These are phyloP conservation scores for Cenococcum geophilum DNA, from an alignment of 495 filamentous ascomycete species.

Conservation along the genomic window DNA sequence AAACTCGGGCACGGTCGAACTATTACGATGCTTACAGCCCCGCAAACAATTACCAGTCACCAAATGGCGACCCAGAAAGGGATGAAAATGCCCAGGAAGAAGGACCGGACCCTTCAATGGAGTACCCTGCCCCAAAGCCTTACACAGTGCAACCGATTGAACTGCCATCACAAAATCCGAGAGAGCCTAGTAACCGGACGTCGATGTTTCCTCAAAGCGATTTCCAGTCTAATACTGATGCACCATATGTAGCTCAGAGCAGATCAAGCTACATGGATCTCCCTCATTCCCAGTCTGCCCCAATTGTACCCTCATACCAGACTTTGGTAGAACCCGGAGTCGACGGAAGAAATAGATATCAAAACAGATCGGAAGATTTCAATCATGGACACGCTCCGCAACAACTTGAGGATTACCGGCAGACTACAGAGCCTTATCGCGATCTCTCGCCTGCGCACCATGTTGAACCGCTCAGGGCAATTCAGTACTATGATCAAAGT, in stretches of 20 bases:
- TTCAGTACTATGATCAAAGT: constrained; percentile 7
- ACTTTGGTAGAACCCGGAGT: background rate
- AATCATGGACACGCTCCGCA: constrained; percentile 2
- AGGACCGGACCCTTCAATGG: constrained; percentile 20
- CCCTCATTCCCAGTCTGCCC: constrained; percentile 33
- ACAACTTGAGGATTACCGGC: constrained; percentile 5
- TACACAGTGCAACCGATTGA: constrained; percentile 27
- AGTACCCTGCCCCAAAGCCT: constrained; percentile 25
- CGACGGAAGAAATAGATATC: background rate
- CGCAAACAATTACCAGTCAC: constrained; percentile 3
- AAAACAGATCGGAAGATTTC: background rate
- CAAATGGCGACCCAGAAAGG: background rate
- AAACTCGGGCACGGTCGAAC: constrained; percentile 1
- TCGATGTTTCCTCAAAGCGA: constrained; percentile 16
- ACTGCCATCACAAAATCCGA: constrained; percentile 8
- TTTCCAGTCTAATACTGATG: constrained; percentile 9
- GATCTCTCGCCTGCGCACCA: constrained; percentile 16
- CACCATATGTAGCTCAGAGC: background rate
- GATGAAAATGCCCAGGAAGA: constrained; percentile 9
- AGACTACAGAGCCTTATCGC: background rate
- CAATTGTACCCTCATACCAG: constrained; percentile 21
- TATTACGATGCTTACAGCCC: constrained; percentile 12
- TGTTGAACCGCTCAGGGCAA: constrained; percentile 22
- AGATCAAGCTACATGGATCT: constrained; percentile 18
- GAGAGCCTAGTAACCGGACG: constrained; percentile 11